Evolutionary conservation across 2,329 filamentous ascomycete genomes (phyloP), one percentile per base, ranked within the genome.

Genomic region (Botrytis porri): DNA sequence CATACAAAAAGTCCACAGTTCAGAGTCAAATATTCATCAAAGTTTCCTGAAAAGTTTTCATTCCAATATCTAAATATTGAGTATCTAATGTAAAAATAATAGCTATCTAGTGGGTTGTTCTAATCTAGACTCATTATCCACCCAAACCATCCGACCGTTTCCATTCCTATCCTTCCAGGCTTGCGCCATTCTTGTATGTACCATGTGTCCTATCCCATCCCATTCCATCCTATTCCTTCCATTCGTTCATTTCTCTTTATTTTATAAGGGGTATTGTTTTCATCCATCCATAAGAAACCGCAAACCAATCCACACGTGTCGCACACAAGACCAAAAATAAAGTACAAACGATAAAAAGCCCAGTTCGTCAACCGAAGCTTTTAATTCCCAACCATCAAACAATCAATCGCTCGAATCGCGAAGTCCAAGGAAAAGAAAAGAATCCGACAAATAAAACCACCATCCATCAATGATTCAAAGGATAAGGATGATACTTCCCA

Each of bases 401-500:
- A 41, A 32, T 57, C 65, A 57, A 37, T 57, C 25, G 32, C 48
- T 16, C 25, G 41, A 57, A 57, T n/a, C 16, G 45, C 25, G 9
- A 54, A 29, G 0, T 12, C 18, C 18, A 5, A n/a, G 8, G 16
- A 29, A 43, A 29, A 41, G 25, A 3, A 64, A 25, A 64, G 3
- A 22, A 12, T 29, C 45, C 48, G n/a, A 32, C 14, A 37, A 29
- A 43, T 29, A n/a, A 65, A 51, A 32, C 12, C 9, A 39, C 9
- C 14, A 12, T 32, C 37, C 39, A 22, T 69, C 8, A 61, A 45
- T 18, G 39, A 32, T 51, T 66, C 41, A 74, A 43, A 37, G 74
- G 74, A 65, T 75, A 72, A n/a, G 48, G 72, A 73, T 80, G 77
- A 72, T 80, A 80, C 37, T 73, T 77, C 60, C 78, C 78, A 76